These are phyloP conservation scores for Phytophthora pistaciae DNA, from an alignment of 352 stramenopile genomes.

Conservation along the genomic window DNA sequence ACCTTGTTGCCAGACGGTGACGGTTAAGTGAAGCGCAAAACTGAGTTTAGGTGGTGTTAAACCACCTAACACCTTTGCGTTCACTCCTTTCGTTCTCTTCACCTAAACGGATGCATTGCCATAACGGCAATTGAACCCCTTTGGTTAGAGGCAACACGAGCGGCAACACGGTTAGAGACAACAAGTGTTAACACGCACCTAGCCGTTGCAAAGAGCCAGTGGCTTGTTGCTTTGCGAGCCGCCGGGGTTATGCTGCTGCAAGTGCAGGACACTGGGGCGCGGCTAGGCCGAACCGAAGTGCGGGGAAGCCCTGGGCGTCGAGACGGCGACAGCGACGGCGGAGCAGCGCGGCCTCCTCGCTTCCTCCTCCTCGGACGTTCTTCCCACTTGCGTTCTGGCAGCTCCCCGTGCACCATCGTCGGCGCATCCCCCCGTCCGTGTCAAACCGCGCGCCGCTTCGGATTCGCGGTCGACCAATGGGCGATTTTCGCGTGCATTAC, in stretches of 20 bases:
- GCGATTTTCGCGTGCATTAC: background rate
- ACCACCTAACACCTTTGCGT: background rate
- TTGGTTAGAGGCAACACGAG: too few species aligned
- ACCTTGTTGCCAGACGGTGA: background rate
- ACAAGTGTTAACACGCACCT: background rate
- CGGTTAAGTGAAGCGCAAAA: background rate
- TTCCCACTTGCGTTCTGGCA: constrained; percentile 21
- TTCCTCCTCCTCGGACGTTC: constrained; percentile 11
- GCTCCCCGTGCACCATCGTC: constrained; percentile 6
- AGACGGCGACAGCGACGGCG: background rate
- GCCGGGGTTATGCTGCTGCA: background rate
- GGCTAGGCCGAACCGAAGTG: background rate
- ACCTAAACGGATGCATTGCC: background rate
- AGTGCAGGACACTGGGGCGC: background rate
- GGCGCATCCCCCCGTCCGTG: constrained; percentile 17
- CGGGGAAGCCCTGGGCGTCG: background rate
- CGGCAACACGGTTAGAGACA: too few species aligned
- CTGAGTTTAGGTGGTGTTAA: constrained; percentile 2
- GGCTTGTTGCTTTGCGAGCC: background rate
- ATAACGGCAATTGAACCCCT: background rate
- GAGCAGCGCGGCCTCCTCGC: constrained; percentile 8
- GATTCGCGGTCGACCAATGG: constrained; percentile 9
- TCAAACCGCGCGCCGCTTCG: constrained; percentile 9
- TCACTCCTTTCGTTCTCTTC: background rate
- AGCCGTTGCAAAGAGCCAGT: background rate